Evolutionary conservation across 2,329 filamentous ascomycete species (phyloP).

Genomic region (Massarina eburnea): DNA sequence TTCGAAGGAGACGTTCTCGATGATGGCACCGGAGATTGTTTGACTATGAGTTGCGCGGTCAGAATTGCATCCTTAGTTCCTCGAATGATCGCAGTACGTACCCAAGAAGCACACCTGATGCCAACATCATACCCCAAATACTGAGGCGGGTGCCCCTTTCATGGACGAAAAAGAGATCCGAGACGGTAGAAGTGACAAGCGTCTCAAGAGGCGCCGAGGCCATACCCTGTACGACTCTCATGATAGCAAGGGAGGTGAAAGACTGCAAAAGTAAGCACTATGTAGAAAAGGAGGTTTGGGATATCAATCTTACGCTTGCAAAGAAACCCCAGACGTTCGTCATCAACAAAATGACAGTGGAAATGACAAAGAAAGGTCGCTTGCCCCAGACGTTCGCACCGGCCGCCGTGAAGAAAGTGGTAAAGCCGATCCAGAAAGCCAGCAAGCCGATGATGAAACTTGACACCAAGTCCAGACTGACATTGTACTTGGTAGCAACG

Average conservation of each 20-base stretch:
- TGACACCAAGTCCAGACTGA: conserved; percentile 42
- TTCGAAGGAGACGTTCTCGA: conserved; percentile 43
- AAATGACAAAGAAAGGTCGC: conserved; percentile 42
- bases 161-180: conserved; percentile 89
- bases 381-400: conserved; percentile 45
- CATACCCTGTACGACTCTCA: conserved; percentile 82
- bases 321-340: conserved; percentile 47
- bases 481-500: conserved; percentile 38
- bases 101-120: conserved; percentile 43
- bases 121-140: conserved; percentile 52
- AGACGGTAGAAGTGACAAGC: conserved; percentile 83
- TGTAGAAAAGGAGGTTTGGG: too few species aligned
- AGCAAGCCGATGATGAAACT: conserved; percentile 44
- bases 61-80: neutral
- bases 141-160: conserved; percentile 85
- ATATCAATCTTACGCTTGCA: conserved; percentile 22
- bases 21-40: conserved; percentile 48
- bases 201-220: conserved; percentile 88
- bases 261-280: conserved; percentile 20
- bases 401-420: conserved; percentile 47
- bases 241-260: conserved; percentile 42
- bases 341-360: conserved; percentile 36
- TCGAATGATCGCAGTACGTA: conserved; percentile 34
- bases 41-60: conserved; percentile 32
- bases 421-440: conserved; percentile 43